These are phyloP conservation scores for Periglandula ipomoeae DNA, from an alignment of 2,329 filamentous ascomycete species.

Conservation along the genomic window DNA sequence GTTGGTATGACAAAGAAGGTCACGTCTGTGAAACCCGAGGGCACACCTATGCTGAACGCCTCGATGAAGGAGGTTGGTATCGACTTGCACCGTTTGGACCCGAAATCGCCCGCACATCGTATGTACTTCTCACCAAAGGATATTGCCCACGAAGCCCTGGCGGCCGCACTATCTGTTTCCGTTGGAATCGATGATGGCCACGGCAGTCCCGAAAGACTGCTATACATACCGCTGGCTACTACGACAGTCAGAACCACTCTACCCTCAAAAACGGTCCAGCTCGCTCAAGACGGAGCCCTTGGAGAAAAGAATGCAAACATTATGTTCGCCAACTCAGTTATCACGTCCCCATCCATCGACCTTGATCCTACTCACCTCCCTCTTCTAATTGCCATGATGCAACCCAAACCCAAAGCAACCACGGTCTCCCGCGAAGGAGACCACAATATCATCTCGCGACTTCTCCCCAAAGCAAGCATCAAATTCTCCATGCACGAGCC, in stretches of 20 bases:
- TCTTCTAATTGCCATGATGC: constrained; percentile 68
- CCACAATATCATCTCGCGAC: constrained; percentile 72
- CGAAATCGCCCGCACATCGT: constrained; percentile 85
- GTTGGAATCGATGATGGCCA: constrained; percentile 86
- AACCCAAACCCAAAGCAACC: constrained; percentile 36
- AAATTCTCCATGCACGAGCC: constrained; percentile 97
- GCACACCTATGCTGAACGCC: constrained; percentile 71
- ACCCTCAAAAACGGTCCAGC: constrained; percentile 85
- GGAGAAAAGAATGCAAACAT: constrained; percentile 93
- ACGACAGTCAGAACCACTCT: constrained; percentile 90
- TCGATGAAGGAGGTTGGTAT: constrained; percentile 96
- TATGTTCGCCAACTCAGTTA: constrained; percentile 88
- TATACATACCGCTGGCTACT: constrained; percentile 96
- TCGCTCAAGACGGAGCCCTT: constrained; percentile 59
- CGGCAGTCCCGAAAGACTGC: constrained; percentile 72
- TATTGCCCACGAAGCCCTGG: constrained; percentile 86
- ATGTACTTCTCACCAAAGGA: constrained; percentile 97
- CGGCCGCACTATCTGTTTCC: constrained; percentile 86
- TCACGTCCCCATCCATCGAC: constrained; percentile 92
- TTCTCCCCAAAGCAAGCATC: constrained; percentile 86
- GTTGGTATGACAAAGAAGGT: constrained; percentile 78
- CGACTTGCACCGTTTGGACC: constrained; percentile 83
- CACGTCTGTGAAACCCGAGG: constrained; percentile 54
- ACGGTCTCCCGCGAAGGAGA: constrained; percentile 34
- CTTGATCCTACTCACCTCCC: constrained; percentile 87